Percentiles rank a stretch among this genome's conserved stretches.
These are phyloP conservation scores for Mimosa pudica DNA, from an alignment of 306 rosid genomes.

Conservation along the genomic window DNA sequence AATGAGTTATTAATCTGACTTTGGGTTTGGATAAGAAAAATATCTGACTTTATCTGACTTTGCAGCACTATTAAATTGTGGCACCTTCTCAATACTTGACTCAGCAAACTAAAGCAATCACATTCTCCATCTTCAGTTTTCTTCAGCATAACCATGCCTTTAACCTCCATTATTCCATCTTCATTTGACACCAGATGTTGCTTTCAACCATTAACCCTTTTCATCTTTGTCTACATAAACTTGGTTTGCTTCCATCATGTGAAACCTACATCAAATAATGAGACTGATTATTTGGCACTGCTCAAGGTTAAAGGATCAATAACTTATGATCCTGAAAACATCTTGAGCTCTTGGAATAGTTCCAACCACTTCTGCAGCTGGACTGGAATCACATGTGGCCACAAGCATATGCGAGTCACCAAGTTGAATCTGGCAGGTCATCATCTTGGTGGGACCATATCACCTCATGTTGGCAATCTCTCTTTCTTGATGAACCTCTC, in stretches of 20 bases:
- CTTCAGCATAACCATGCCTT: not conserved
- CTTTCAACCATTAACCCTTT: not conserved
- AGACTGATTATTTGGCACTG: slow-evolving; percentile 18
- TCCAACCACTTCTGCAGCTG: not conserved
- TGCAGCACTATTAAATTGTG: too few species aligned
- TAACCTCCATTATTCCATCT: not conserved
- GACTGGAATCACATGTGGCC: slow-evolving; percentile 11
- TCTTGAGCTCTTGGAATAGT: slow-evolving; percentile 5
- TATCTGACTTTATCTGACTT: too few species aligned
- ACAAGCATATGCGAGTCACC: not conserved
- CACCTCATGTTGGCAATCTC: not conserved
- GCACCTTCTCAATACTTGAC: too few species aligned
- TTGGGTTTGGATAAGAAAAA: too few species aligned
- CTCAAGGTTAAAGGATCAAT: slow-evolving; percentile 6
- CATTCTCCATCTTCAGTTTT: too few species aligned
- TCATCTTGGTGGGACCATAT: slow-evolving; percentile 12
- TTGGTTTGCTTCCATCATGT: not conserved
- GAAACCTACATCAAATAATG: not conserved
- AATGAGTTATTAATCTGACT: too few species aligned
- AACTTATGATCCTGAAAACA: not conserved
- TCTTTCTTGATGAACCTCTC: not conserved
- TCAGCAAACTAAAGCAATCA: too few species aligned
- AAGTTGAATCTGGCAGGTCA: not conserved
- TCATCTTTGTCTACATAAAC: not conserved
- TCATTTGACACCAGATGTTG: not conserved